Base-by-base conservation (phyloP, 2,329 filamentous ascomycete species). In the Chalara sp. region DNA sequence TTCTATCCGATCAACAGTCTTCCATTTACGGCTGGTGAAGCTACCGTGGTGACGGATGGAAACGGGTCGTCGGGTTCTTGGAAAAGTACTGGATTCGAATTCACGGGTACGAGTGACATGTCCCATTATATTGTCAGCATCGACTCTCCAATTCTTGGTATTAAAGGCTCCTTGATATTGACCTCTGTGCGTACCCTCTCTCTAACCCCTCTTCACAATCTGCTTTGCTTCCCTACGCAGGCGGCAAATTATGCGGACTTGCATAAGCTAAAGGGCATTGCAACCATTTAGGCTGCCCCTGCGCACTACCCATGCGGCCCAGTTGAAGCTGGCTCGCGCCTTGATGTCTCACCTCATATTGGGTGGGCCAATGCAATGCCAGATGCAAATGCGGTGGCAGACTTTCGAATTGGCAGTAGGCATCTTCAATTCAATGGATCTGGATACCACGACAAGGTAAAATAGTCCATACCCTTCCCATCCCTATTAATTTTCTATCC, bases 371-470 rank as follows among this genome's bases (percentile, higher is more conserved):
- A 65, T 55, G 58, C 66, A 3, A 52, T 70, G 5, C 67, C 70
- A 3, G 67, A 68, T 49, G 64, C 67, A 0, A 51, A 58, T 29
- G 67, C 57, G 1, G 54, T 37, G 2, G 67, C 68, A 1, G 50
- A 61, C 35, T 53, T 61, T 35, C 48, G 48, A 5, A 49, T 62
- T 31, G 6, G 37, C 6, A 70, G 68, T 2, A 60, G 57, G 31
- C 33, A 35, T 11, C 29, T 72, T 12, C 49, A 50, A 5, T 72
- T 71, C 52, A 56, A 59, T 5, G 72, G 72, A 1, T 48, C 62
- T 1, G 72, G 65, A 1, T 75, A 75, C 56, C 72, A 75, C 55
- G 73, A 75, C 54, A 74, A 73, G 59, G 67, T 68, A 52, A 46
- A 8, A 10, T 21, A n/a, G 12, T 45, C 37, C 13, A 29, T n/a